Percentiles rank a stretch among this genome's conserved stretches.
These are phyloP conservation scores for Pleurotus cornucopiae DNA, from an alignment of 768 basidiomycete genomes.

Conservation along the genomic window DNA sequence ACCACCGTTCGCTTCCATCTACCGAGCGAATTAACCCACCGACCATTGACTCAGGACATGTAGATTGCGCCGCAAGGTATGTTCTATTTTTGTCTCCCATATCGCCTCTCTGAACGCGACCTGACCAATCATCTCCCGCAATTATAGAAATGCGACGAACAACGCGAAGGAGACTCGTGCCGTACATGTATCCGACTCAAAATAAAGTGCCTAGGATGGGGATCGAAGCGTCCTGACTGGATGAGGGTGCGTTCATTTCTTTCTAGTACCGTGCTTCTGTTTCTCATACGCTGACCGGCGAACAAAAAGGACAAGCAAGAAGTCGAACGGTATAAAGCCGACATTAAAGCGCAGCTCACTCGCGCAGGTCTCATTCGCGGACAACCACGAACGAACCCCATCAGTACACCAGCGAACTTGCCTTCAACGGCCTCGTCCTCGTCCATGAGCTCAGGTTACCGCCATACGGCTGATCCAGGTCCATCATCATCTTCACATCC, in stretches of 20 bases:
- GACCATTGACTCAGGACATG: constrained; percentile 57
- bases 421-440: constrained; percentile 22
- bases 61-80: constrained; percentile 75
- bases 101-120: background rate
- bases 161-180: constrained; percentile 77
- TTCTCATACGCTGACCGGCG: constrained; percentile 5
- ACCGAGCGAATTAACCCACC: constrained; percentile 11
- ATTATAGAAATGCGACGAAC: constrained; percentile 82
- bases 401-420: constrained; percentile 40
- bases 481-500: constrained; percentile 19
- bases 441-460: constrained; percentile 1
- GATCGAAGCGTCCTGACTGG: constrained; percentile 82
- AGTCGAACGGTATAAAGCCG: constrained; percentile 78
- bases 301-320: constrained; percentile 67
- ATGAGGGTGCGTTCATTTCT: constrained; percentile 58
- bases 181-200: constrained; percentile 76
- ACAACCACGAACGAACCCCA: constrained; percentile 48
- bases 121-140: background rate
- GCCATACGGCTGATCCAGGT: constrained; percentile 1
- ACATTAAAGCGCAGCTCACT: constrained; percentile 78
- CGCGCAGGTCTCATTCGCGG: constrained; percentile 78
- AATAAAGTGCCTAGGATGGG: constrained; percentile 84
- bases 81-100: constrained; percentile 12
- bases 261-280: constrained; percentile 12
- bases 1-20: constrained; percentile 10